Evolutionary conservation across 768 basidiomycete species (phyloP).

Genomic region (Boletus bicolor): DNA sequence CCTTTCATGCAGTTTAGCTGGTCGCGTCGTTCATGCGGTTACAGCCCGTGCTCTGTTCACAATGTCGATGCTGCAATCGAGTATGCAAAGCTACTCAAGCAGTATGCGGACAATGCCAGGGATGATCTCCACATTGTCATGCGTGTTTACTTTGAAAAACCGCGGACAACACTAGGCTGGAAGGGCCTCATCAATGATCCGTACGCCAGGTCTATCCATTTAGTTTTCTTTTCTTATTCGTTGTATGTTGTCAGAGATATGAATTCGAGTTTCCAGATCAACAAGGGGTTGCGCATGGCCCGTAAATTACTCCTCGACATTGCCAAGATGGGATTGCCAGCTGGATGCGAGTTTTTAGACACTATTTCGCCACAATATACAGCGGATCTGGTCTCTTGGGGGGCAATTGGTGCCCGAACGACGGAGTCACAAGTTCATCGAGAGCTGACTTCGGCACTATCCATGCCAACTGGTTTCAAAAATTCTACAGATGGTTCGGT

Average conservation of each 20-base stretch:
- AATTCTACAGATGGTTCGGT: conserved; percentile 95
- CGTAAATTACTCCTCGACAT: conserved; percentile 85
- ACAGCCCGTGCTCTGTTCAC: conserved; percentile 92
- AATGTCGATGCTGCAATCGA: conserved; percentile 81
- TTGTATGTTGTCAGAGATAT: conserved; percentile 46
- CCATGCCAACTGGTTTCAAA: conserved; percentile 98
- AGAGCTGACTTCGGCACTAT: conserved; percentile 82
- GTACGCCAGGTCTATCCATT: conserved; percentile 12
- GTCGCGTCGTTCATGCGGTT: conserved; percentile 5
- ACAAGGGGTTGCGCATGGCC: conserved; percentile 89
- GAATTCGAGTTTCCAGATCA: conserved; percentile 92
- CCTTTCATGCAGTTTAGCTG: background rate
- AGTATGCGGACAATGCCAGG: conserved; percentile 75
- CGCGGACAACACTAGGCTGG: conserved; percentile 96
- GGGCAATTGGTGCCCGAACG: conserved; percentile 91
- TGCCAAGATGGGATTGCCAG: conserved; percentile 85
- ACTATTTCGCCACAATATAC: conserved; percentile 83
- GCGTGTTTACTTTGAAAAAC: conserved; percentile 99
- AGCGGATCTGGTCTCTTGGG: conserved; percentile 92
- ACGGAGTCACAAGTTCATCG: conserved; percentile 94
- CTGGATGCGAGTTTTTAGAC: conserved; percentile 95
- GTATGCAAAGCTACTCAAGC: conserved; percentile 77
- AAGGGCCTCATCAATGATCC: conserved; percentile 99
- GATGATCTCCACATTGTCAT: conserved; percentile 93
- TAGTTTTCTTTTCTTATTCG: background rate